Percentiles rank a stretch among this genome's conserved stretches.
Evolutionary conservation across 139 green algal genomes (phyloP).

Genomic region (Chlorella sp.): DNA sequence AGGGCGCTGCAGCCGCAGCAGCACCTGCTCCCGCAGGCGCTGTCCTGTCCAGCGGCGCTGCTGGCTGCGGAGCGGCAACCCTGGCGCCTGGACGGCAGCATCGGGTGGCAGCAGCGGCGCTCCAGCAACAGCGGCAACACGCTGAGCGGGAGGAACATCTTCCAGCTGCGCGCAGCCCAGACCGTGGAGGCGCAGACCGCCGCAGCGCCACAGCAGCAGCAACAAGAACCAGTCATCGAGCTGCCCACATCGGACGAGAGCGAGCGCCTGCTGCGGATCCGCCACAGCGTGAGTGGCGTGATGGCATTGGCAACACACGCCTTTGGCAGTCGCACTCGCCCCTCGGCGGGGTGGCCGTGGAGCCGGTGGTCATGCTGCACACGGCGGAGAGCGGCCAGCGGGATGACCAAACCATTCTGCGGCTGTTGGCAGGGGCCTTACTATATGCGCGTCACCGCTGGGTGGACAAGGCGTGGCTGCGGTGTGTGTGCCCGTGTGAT

Average conservation of each 20-base stretch:
- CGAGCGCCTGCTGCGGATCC: slow-evolving; percentile 72
- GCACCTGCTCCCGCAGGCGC: too few relatives aligned
- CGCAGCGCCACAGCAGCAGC: background rate
- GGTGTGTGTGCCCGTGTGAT: background rate
- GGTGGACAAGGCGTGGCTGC: background rate
- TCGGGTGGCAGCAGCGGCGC: too few relatives aligned
- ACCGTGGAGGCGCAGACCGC: background rate
- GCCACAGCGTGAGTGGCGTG: slow-evolving; percentile 77
- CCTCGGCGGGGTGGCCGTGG: too few relatives aligned
- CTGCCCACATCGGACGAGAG: slow-evolving; percentile 71
- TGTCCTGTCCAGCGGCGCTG: too few relatives aligned
- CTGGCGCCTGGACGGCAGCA: too few relatives aligned
- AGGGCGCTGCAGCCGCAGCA: too few relatives aligned
- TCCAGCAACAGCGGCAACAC: background rate
- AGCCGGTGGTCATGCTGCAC: background rate
- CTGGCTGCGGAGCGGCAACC: too few relatives aligned
- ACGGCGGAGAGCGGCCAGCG: too few relatives aligned
- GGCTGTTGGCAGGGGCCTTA: background rate
- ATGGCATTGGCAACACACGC: too few relatives aligned
- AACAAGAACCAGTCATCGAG: background rate
- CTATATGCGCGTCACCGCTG: background rate
- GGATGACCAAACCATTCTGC: background rate
- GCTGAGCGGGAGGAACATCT: background rate
- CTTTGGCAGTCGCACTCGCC: too few relatives aligned
- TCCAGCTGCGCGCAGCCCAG: background rate